Base-by-base conservation (phyloP, 805 yeast genomes). In the Metschnikowia kofuensis region DNA sequence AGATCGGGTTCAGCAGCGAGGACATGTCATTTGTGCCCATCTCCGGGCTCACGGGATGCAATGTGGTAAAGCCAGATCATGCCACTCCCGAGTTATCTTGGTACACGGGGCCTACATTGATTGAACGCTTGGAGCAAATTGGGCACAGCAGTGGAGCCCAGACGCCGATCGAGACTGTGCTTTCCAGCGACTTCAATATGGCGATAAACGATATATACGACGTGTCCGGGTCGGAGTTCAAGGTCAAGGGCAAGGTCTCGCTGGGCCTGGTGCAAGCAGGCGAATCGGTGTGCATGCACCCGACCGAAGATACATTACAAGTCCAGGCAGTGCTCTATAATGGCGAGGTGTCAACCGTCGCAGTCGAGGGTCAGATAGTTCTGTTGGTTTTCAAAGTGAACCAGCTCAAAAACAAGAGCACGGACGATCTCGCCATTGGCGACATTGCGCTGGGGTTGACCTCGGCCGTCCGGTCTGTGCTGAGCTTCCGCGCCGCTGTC, bases 261-360 rank as follows among this genome's bases (percentile, higher is more conserved):
- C 69, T 83, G 12, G 97, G 97, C 1, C 63, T 73, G 6, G 72
- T 88, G 34, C 89, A 86, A 65, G 76, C 79, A 1, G 94, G 91
- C 26, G 89, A 89, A 60, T 73, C 84, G 0, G 70, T 87, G 7
- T 62, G 74, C 2, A 67, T 79, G 1, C 76, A 76, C 26, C 94
- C 92, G 6, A 72, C 78, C 13, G 72, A 70, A 13, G 75, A 70
- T 51, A 48, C 56, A 7, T 66, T 74, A 12, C 70, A 71, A 47
- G 75, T 83, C 10, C 80, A 78, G 47, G 48, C 75, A 1, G 60
- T 73, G 6, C 55, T 61, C 26, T 56, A 61, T 14, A 57, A 63
- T 13, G 74, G 64, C 7, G 58, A 58, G 58, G 72, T 76, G 31
- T 74, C 84, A 12, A 78, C 79, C 44, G 76, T 84, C 27, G 72